Percentiles rank a stretch among this genome's conserved stretches.
These are phyloP conservation scores for Ophiocordyceps camponoti-leonardi DNA, from an alignment of 2,329 filamentous ascomycete genomes.

Conservation along the genomic window DNA sequence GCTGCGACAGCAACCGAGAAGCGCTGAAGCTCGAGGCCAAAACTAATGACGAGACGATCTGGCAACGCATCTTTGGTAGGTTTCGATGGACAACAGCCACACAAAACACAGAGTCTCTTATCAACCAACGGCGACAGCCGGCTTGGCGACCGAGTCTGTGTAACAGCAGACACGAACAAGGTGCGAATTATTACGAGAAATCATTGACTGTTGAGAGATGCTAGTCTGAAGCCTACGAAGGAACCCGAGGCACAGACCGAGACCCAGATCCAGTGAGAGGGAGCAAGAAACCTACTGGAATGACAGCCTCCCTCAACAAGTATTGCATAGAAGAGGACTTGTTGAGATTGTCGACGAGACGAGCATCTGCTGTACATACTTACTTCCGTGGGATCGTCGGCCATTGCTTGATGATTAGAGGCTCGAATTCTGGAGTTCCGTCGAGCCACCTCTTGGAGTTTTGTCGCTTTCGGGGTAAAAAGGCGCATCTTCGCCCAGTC, in stretches of 20 bases:
- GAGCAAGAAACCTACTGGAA: too few relatives aligned
- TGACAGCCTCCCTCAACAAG: too few relatives aligned
- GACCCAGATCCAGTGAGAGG: neutral
- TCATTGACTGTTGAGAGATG: neutral
- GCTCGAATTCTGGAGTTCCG: neutral
- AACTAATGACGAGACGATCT: neutral
- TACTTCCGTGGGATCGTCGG: neutral
- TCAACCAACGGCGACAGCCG: neutral
- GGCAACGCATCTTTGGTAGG: neutral
- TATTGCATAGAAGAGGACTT: too few relatives aligned
- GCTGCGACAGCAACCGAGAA: neutral
- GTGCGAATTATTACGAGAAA: neutral
- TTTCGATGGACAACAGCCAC: neutral
- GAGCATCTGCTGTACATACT: too few relatives aligned
- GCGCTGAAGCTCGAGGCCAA: neutral
- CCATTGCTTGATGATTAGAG: neutral
- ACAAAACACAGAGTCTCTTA: neutral
- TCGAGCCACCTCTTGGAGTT: neutral
- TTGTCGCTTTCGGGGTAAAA: neutral
- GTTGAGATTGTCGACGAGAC: too few relatives aligned
- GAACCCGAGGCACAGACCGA: neutral
- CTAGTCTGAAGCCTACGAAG: neutral
- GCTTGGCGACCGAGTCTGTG: neutral
- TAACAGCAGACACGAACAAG: neutral
- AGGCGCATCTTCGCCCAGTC: slow-evolving; percentile 2